Percentiles rank a stretch among this genome's conserved stretches.
phyloP scores from a whole-genome alignment of 2,329 filamentous ascomycete genomes.

The Albophoma yamanashiensis region DNA sequence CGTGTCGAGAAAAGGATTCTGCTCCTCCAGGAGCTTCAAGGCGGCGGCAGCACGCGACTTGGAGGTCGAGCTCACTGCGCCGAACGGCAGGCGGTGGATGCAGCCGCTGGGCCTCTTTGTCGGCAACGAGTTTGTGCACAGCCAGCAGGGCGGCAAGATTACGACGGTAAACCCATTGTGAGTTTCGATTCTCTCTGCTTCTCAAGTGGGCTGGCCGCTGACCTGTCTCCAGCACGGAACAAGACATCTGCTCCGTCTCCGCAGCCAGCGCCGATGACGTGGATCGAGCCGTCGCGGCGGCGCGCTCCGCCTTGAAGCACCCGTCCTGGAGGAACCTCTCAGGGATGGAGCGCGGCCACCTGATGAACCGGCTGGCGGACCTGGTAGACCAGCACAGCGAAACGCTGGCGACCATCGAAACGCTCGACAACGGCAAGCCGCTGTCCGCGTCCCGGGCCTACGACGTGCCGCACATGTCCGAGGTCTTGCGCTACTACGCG shows the following conservation, averaged over 20 bases:
- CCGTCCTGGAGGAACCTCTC: conserved; percentile 59
- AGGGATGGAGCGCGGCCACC: conserved; percentile 52
- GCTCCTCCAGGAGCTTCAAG: neutral
- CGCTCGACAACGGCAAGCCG: conserved; percentile 70
- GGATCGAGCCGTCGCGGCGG: conserved; percentile 26
- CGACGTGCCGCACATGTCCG: conserved; percentile 41
- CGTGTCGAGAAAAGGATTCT: neutral
- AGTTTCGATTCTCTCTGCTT: neutral
- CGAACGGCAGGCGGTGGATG: conserved; percentile 4
- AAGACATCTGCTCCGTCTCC: conserved; percentile 20
- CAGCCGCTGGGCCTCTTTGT: conserved; percentile 66
- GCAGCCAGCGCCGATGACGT: conserved; percentile 19
- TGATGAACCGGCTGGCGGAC: conserved; percentile 62
- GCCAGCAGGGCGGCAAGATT: conserved; percentile 42
- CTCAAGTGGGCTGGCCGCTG: neutral
- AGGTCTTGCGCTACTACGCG: conserved; percentile 59
- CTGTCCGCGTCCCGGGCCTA: conserved; percentile 53
- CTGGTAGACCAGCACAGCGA: conserved; percentile 55
- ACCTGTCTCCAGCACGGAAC: conserved; percentile 11
- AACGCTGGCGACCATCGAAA: conserved; percentile 45
- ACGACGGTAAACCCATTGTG: conserved; percentile 46
- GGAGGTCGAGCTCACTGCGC: neutral
- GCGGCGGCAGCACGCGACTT: neutral
- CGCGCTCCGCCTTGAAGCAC: conserved; percentile 57
- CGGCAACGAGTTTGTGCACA: conserved; percentile 64